Base-by-base conservation (phyloP, 768 basidiomycete species). In the Termitomyces sp. region DNA sequence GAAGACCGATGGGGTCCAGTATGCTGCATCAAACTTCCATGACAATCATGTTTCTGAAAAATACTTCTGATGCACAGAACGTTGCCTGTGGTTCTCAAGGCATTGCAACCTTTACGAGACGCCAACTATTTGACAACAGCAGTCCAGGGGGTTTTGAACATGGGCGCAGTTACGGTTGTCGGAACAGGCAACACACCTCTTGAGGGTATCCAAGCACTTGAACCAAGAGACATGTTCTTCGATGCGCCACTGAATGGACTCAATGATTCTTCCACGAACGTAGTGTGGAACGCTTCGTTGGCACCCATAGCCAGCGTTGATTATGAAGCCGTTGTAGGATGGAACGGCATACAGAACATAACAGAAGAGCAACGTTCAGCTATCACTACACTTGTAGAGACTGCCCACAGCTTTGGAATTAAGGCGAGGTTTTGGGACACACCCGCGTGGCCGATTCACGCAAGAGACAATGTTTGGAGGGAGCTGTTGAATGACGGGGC, bases 181-280 rank as follows among this genome's bases (percentile, higher is more conserved):
- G 80, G 81, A 24, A 81, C 80, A 14, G 81, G 81, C 12, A 80
- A 80, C 65, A 76, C 80, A 22, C 81, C 79, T 27, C 69, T 82
- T 8, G 74, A 75, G 34, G 72, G 68, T 10, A 73, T 82, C 49
- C 72, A 75, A 61, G 74, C 71, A 2, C 71, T 80, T 26, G 65
- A 67, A n/a, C 76, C 77, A 13, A 69, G 81, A 16, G 77, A 81
- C 61, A 66, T 78, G 47, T 81, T 83, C 66, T 81, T 79, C 65
- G 80, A 83, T 61, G 81, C 77, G 22, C 81, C 79, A 7, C 68
- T 82, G 55, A 72, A 69, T n/a, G 69, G 68, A 27, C 69, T 82
- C 20, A 57, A 58, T 27, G 67, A 69, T 16, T 65, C 68, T 9
- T 53, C 64, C 12, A 54, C 43, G 6, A 76, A 76, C 56, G 71